Conservation (phyloP, 495 filamentous ascomycete species). For the Astrocystis sublimbata region DNA sequence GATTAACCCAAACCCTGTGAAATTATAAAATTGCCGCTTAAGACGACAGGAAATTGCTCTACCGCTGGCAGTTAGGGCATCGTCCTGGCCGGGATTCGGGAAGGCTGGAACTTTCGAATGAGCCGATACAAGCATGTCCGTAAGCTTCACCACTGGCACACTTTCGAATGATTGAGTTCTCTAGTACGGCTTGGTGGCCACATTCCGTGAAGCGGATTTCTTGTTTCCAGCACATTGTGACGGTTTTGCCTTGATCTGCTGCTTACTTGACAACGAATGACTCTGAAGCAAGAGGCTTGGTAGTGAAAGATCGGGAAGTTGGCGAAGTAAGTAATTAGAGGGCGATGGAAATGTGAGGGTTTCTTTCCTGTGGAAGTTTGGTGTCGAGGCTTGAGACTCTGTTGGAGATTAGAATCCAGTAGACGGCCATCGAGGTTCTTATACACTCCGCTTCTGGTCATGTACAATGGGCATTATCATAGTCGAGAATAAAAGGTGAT, state of each 20-base stretch:
- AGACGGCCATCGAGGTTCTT: not conserved
- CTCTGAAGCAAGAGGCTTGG: too few species aligned
- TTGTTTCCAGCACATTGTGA: constrained; percentile 12
- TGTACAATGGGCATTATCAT: not conserved
- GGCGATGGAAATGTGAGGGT: not conserved
- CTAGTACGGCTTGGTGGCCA: not conserved
- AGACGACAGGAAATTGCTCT: too few species aligned
- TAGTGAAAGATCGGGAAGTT: too few species aligned
- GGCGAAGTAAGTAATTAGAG: not conserved
- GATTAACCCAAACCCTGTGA: too few species aligned
- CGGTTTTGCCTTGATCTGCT: not conserved
- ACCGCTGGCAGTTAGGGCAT: too few species aligned
- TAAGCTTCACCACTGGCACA: constrained; percentile 1
- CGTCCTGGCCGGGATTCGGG: too few species aligned
- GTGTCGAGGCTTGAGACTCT: not conserved
- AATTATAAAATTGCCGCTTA: too few species aligned
- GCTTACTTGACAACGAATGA: too few species aligned
- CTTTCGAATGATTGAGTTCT: not conserved
- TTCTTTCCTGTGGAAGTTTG: not conserved
- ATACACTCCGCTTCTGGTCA: not conserved
- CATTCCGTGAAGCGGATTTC: not conserved
- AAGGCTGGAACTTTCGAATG: not conserved
- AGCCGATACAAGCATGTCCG: not conserved
- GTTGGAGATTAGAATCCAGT: not conserved
- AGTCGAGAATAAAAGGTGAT: not conserved